Conservation (phyloP, 176 grass and related monocot genomes). For the Neostapfia colusana region DNA sequence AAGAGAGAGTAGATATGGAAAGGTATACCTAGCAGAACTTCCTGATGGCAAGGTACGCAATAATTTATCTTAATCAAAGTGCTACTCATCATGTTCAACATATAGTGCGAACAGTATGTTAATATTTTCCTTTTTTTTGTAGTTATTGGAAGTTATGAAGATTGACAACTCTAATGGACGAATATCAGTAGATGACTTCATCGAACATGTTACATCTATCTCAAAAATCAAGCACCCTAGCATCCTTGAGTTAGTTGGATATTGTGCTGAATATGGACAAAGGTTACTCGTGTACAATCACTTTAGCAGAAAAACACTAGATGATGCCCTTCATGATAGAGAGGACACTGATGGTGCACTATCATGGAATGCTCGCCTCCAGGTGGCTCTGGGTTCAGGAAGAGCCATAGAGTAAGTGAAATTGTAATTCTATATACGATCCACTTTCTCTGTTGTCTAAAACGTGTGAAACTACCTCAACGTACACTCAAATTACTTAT, state of each 20-base stretch:
- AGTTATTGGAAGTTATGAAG: slow-evolving; percentile 95
- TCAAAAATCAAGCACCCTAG: slow-evolving; percentile 76
- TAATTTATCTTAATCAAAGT: slow-evolving; percentile 24
- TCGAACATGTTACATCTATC: slow-evolving; percentile 53
- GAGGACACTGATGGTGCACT: slow-evolving; percentile 45
- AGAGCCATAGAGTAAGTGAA: slow-evolving; percentile 90
- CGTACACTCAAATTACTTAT: slow-evolving; percentile 33
- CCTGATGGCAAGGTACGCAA: slow-evolving; percentile 75
- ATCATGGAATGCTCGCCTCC: slow-evolving; percentile 74
- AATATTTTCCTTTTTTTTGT: slow-evolving; percentile 32
- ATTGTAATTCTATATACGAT: neutral
- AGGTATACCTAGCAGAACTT: slow-evolving; percentile 79
- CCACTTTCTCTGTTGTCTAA: neutral
- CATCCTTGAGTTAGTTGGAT: slow-evolving; percentile 80
- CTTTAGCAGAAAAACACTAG: slow-evolving; percentile 84
- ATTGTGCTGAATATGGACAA: slow-evolving; percentile 92
- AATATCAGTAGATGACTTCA: slow-evolving; percentile 81
- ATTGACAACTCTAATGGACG: slow-evolving; percentile 75
- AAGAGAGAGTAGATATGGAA: slow-evolving; percentile 77
- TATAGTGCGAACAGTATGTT: slow-evolving; percentile 23
- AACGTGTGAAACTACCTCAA: neutral
- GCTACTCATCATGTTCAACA: neutral
- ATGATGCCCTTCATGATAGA: slow-evolving; percentile 72
- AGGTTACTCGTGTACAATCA: slow-evolving; percentile 83
- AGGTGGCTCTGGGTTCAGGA: slow-evolving; percentile 76